Base-by-base conservation (phyloP, 192 early-diverging fungal species). In the Paraglomus brasilianum region DNA sequence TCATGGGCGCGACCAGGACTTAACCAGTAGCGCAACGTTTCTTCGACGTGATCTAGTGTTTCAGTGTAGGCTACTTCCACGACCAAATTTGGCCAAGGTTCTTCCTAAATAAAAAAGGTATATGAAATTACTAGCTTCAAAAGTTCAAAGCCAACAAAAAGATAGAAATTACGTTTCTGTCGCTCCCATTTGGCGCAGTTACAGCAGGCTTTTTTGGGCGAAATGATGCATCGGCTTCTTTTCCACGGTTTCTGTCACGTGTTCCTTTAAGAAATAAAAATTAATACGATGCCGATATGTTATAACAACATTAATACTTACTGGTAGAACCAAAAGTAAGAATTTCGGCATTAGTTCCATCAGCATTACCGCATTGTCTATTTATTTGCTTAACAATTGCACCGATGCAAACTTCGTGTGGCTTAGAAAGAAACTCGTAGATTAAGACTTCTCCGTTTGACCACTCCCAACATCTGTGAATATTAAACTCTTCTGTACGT, bases 391-490 rank as follows among this genome's bases (percentile, higher is more conserved):
- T 40, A 51, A 17, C 30, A 22, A 66, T 43, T 66, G 49, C 39
- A 41, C 36, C 24, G 49, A 66, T 66, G 19, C 50, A 40, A 66
- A 66, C 50, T 66, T 66, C 65, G 22, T 66, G 65, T 43, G 65
- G 39, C 22, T 8, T 2, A 52, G 50, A 66, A 41, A 47, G 65
- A 42, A 66, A 51, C 19, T 66, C 65, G 40, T 66, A 66, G 14
- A 66, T 66, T 53, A 52, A 40, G 14, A 66, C 50, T 52, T 66
- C 30, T 51, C 40, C 50, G 1, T 51, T 22, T 4, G 10, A 38
- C 65, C 65, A 66, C 9, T 66, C 50, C 65, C 49, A 66, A 66
- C 49, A 52, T 52, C 65, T 21, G 43, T 66, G 50, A 41, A 66
- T 41, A 4, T 14, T 41, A 66, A 66, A 66, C n/a, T 41, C 14